Evolutionary conservation across 2,329 filamentous ascomycete genomes (phyloP), one percentile per base, ranked within the genome.

Genomic region (Fusarium robinianum): DNA sequence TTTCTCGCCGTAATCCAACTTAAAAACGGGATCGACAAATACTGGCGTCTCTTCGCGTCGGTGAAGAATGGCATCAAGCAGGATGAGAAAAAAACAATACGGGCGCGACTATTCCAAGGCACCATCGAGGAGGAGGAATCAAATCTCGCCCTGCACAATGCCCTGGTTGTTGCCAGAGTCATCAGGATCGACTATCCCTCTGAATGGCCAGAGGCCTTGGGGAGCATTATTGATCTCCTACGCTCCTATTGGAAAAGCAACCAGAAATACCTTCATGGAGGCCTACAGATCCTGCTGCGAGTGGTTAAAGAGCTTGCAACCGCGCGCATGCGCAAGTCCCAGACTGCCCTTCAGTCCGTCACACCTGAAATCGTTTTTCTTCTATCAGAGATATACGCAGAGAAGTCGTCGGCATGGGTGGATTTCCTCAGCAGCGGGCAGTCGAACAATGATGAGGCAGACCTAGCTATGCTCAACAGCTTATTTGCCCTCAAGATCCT

Each of bases 21-120:
- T 40, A 97, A 97, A 67, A 96, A 97, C 67, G 94, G 91, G 41
- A 91, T 97, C 68, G 92, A 97, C 66, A 90, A 87, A 65, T 90
- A 90, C 68, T 99, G 94, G 94, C 81, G 94, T 10, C 57, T 71
- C n/a, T 63, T 89, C 78, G 64, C 71, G 22, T 57, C 69, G 44
- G 36, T 65, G 18, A 76, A 73, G 64, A 88, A 87, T 22, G 83
- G 88, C 35, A 80, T 87, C 43, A 83, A 85, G 64, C 79, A 81
- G 18, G 80, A 86, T 14, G 88, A 96, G 64, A 96, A 94, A 68
- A 72, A 78, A 8, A 65, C 79, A 24, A 94, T 99, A 40, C 84
- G 92, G 35, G 80, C 80, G 5, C 80, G 85, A 16, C 74, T 96
- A 15, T 78, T 96, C 7, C 79, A 88, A 52, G 85, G 87, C 46